These are phyloP conservation scores for Dimocarpus longan DNA, from an alignment of 345 rosid genomes.

Conservation along the genomic window DNA sequence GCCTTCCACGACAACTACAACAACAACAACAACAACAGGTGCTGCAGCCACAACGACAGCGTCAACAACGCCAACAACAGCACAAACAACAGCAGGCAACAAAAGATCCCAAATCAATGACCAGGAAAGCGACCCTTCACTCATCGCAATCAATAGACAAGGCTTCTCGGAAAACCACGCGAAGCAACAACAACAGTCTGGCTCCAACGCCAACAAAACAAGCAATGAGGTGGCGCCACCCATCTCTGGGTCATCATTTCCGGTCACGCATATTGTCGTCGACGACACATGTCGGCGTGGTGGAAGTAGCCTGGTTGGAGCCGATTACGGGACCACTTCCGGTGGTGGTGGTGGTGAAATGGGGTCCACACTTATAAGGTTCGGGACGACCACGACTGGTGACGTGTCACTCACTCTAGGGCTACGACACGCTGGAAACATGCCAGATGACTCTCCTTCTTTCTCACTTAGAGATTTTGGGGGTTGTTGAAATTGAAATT, in stretches of 20 bases:
- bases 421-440: conserved; percentile 83
- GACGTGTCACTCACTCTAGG: conserved; percentile 97
- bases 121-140: conserved; percentile 74
- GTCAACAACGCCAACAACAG: conserved; percentile 34
- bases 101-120: conserved; percentile 67
- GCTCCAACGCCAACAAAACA: conserved; percentile 13
- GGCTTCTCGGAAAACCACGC: conserved; percentile 56
- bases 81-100: conserved; percentile 43
- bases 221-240: conserved; percentile 31
- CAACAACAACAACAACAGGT: conserved; percentile 37
- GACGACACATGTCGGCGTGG: conserved; percentile 43
- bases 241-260: conserved; percentile 31
- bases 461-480: conserved; percentile 83
- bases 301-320: conserved; percentile 24
- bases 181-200: conserved; percentile 22
- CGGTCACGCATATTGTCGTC: conserved; percentile 20
- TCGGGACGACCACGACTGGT: conserved; percentile 77
- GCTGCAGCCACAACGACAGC: conserved; percentile 26
- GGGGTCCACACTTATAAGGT: conserved; percentile 58
- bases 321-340: conserved; percentile 46
- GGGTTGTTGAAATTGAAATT: conserved; percentile 39
- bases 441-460: conserved; percentile 59
- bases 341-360: conserved; percentile 32
- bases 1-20: conserved; percentile 35
- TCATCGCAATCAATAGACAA: conserved; percentile 46